Evolutionary conservation across 2,329 filamentous ascomycete genomes (phyloP).

Genomic region (Xylariaceae sp.): DNA sequence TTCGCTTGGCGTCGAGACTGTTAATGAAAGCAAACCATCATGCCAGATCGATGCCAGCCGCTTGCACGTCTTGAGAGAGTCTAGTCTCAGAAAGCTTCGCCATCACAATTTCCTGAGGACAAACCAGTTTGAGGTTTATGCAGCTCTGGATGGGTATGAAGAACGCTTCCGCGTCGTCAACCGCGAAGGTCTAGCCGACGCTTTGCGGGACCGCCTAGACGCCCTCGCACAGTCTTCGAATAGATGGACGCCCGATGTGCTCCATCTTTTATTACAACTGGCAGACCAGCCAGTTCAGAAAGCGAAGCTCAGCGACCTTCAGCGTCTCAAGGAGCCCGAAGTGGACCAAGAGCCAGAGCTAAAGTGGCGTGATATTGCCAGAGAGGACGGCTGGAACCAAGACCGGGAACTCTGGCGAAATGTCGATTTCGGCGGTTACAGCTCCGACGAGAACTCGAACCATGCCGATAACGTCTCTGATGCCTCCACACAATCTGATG

Average conservation of each 20-base stretch:
- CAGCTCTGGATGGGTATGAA: constrained; percentile 64
- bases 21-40: constrained; percentile 1
- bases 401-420: constrained; percentile 66
- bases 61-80: constrained; percentile 44
- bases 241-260: constrained; percentile 71
- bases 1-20: background rate
- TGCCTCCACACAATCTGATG: constrained; percentile 29
- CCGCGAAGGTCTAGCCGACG: constrained; percentile 73
- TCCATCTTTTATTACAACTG: constrained; percentile 73
- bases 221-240: constrained; percentile 49
- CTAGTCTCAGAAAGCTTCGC: constrained; percentile 46
- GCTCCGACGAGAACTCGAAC: constrained; percentile 61
- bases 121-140: constrained; percentile 69
- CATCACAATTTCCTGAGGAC: constrained; percentile 57
- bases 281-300: constrained; percentile 74
- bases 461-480: constrained; percentile 35
- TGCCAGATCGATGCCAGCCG: constrained; percentile 28
- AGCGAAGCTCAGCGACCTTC: constrained; percentile 59
- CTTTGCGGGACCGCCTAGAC: constrained; percentile 52
- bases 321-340: constrained; percentile 43
- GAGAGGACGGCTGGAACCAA: constrained; percentile 66
- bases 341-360: constrained; percentile 44
- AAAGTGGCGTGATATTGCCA: constrained; percentile 74
- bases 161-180: constrained; percentile 82
- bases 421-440: constrained; percentile 59